Evolutionary conservation across 2,329 filamentous ascomycete genomes (phyloP).

Genomic region (Cercospora sesami): DNA sequence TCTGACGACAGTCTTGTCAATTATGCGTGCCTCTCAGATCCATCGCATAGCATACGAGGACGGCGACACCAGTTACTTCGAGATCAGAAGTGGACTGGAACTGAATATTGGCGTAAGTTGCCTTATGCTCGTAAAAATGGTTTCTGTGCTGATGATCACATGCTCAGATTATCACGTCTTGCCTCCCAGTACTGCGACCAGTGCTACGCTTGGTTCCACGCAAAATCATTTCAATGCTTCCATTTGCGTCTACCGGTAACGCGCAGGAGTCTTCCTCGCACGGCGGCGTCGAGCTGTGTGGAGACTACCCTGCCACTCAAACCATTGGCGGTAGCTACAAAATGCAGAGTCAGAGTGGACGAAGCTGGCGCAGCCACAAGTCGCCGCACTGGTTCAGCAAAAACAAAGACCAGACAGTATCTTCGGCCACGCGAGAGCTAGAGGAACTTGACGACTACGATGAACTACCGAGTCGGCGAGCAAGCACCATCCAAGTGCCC

Average conservation of each 20-base stretch:
- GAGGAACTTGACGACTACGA: slow-evolving; percentile 9
- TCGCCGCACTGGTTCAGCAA: slow-evolving; percentile 8
- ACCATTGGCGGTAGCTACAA: slow-evolving; percentile 18
- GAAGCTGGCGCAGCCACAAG: slow-evolving; percentile 15
- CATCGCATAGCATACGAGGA: slow-evolving; percentile 23
- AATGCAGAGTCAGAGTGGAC: slow-evolving; percentile 6
- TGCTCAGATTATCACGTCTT: slow-evolving; percentile 25
- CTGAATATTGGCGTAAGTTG: slow-evolving; percentile 24
- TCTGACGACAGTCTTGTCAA: slow-evolving; percentile 21
- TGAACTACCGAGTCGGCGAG: slow-evolving; percentile 7
- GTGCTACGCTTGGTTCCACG: slow-evolving; percentile 19
- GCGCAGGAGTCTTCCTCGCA: background rate
- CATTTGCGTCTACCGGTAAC: slow-evolving; percentile 7
- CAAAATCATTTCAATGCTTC: slow-evolving; percentile 19
- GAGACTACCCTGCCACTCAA: slow-evolving; percentile 13
- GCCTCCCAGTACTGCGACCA: slow-evolving; percentile 24
- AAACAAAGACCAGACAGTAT: slow-evolving; percentile 2
- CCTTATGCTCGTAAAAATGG: background rate
- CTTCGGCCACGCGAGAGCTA: slow-evolving; percentile 6
- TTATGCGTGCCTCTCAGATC: slow-evolving; percentile 23
- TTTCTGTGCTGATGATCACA: background rate
- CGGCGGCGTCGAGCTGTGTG: slow-evolving; percentile 9
- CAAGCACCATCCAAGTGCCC: slow-evolving; percentile 4
- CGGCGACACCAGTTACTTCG: slow-evolving; percentile 22
- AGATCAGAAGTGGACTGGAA: slow-evolving; percentile 22